Base-by-base conservation (phyloP, 2,329 filamentous ascomycete species). In the Ramularia endophylla region DNA sequence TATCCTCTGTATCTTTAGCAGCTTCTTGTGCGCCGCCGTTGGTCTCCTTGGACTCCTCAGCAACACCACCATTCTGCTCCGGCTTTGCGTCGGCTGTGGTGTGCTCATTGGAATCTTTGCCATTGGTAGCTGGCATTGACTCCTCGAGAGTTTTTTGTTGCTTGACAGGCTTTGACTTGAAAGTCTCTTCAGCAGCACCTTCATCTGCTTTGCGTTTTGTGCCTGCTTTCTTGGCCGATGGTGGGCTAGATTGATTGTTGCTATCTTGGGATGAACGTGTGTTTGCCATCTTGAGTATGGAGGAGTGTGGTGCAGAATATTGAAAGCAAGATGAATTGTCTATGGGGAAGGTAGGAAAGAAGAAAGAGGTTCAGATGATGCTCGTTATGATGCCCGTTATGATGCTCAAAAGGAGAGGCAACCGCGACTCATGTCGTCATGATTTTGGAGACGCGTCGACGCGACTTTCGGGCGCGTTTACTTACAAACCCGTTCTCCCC, bases 61-160 rank as follows among this genome's bases (percentile, higher is more conserved):
- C 38, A 16, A 46, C 48, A 16, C 19, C 34, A 34, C 33, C 19
- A 15, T 32, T 53, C 36, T 11, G 40, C 42, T 39, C 38, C 42
- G 30, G 41, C 46, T 42, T 45, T 27, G 19, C 47, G 19, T 45
- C 56, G 27, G 59, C 38, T 16, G 40, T 42, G 11, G 27, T 40
- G 19, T 37, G 36, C 6, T 43, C 29, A 20, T 35, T 35, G 25
- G 22, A 46, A 35, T 48, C 53, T 8, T 44, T 25, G 17, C 39
- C 57, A 55, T 43, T 57, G 43, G 20, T 56, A 52, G 40, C 57
- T n/a, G 63, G 61, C 30, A 75, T 59, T 1, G 66, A 69, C 47
- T 77, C 71, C 44, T 78, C 74, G 25, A 77, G 65, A 0, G 71
- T 75, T 50, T 69, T 69, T 54, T 78, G 74, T 44, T 67, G 65